Evolutionary conservation across 768 basidiomycete species (phyloP), one percentile per base, ranked within the genome.

Genomic region (Lactarius pseudohatsudake): DNA sequence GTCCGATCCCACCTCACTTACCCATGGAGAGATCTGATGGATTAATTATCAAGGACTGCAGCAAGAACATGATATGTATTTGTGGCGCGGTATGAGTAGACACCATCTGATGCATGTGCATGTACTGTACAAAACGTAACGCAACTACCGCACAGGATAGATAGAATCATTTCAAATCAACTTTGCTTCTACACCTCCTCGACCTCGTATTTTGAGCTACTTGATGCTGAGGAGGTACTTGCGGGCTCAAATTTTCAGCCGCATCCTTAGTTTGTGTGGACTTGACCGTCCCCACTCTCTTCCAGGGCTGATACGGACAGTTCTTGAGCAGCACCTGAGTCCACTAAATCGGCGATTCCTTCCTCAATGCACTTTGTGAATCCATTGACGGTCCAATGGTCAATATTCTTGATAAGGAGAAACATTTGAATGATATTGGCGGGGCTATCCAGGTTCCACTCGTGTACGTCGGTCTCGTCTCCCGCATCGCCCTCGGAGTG

Each of bases 351-450:
- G 4, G 77, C 65, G 59, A 84, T 72, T 11, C 84, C 85, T 5
- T 70, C 60, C 11, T 76, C 72, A 45, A 84, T 75, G 47, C 77
- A 77, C 13, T 78, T 69, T 20, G 76, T 72, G 71, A 86, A 86
- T 16, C 74, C 73, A 40, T 74, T 73, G 28, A 76, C 75, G 1
- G 84, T 86, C 84, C 82, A 86, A 10, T 59, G 64, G 64, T 86
- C 85, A 58, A 86, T 80, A 64, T 85, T 84, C 59, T 79, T 78
- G 58, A 85, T 76, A 18, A 85, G 73, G 62, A 85, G 78, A 74
- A 81, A 84, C 11, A 86, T 78, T 67, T 81, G 70, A 1, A 83
- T 74, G 56, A 84, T 84, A 64, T 84, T 79, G 40, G 74, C 73
- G 0, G 83, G 79, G 8, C 72, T 70, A 32, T 80, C 77, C 54